These are phyloP conservation scores for Tylopilus sp. DNA, from an alignment of 768 basidiomycete genomes.

Conservation along the genomic window DNA sequence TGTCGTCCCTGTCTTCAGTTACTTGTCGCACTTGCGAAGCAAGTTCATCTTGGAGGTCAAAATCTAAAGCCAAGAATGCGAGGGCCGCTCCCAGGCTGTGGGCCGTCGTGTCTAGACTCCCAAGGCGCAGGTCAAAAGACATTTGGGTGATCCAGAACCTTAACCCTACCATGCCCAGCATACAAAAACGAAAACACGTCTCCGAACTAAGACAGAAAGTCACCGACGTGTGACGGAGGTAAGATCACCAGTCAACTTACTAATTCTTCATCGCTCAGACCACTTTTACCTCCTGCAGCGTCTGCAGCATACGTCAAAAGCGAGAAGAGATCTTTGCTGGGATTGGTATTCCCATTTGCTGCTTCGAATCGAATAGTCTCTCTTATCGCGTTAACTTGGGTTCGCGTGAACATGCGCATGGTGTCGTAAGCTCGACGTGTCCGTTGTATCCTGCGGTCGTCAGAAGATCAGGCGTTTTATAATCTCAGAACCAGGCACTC, in stretches of 20 bases:
- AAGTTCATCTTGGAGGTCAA: constrained; percentile 31
- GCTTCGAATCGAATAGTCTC: constrained; percentile 2
- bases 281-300: constrained; percentile 10
- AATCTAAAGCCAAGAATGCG: constrained; percentile 28
- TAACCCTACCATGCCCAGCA: constrained; percentile 50
- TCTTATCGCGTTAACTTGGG: constrained; percentile 9
- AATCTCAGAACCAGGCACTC: neutral
- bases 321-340: constrained; percentile 13
- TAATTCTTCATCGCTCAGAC: constrained; percentile 14
- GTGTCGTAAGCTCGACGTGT: constrained; percentile 18
- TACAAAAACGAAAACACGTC: constrained; percentile 50
- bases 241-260: neutral
- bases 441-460: constrained; percentile 12
- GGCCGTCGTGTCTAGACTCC: constrained; percentile 28
- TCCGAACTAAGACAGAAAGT: constrained; percentile 37
- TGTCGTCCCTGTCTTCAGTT: constrained; percentile 15
- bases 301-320: constrained; percentile 18
- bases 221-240: neutral
- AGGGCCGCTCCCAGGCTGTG: constrained; percentile 30
- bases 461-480: neutral
- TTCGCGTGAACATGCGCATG: constrained; percentile 15
- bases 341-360: neutral
- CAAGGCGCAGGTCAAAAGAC: neutral
- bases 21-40: constrained; percentile 26
- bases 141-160: neutral